These are phyloP conservation scores for Atkinsonella hypoxylon DNA, from an alignment of 2,329 filamentous ascomycete species.

Conservation along the genomic window DNA sequence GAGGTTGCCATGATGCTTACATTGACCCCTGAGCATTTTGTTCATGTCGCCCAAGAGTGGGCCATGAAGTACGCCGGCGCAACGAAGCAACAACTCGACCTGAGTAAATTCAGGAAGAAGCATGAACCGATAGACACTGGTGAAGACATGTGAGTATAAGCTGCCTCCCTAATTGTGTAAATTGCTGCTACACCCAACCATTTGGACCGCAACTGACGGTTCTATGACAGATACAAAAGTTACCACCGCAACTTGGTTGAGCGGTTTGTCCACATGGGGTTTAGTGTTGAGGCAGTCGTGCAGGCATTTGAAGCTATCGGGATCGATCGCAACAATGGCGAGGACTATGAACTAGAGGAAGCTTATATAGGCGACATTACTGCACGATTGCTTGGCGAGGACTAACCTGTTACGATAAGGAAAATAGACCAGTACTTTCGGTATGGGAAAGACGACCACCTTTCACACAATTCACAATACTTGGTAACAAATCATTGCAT, in stretches of 20 bases:
- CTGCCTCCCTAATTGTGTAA: neutral
- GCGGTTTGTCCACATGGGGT: constrained; percentile 82
- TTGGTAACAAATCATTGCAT: constrained; percentile 7
- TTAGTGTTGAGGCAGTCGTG: constrained; percentile 77
- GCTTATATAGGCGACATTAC: constrained; percentile 87
- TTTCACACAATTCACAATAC: neutral
- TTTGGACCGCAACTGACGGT: neutral
- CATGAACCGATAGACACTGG: constrained; percentile 9
- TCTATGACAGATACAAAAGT: constrained; percentile 56
- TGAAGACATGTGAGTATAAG: constrained; percentile 17
- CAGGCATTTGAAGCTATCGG: constrained; percentile 71
- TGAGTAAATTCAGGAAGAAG: constrained; percentile 27
- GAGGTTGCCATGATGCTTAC: constrained; percentile 89
- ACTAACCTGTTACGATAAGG: constrained; percentile 13
- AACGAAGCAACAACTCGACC: constrained; percentile 33
- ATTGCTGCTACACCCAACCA: neutral
- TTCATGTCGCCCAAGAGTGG: constrained; percentile 79
- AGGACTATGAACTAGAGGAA: constrained; percentile 79
- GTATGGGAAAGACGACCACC: neutral
- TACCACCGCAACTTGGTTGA: constrained; percentile 79
- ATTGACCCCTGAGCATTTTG: constrained; percentile 65
- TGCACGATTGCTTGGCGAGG: constrained; percentile 78
- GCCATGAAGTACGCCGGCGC: constrained; percentile 74
- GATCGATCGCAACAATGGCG: constrained; percentile 65
- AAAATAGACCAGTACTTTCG: neutral